Base-by-base conservation (phyloP, 108 stramenopile species). In the Bacterosira constricta region DNA sequence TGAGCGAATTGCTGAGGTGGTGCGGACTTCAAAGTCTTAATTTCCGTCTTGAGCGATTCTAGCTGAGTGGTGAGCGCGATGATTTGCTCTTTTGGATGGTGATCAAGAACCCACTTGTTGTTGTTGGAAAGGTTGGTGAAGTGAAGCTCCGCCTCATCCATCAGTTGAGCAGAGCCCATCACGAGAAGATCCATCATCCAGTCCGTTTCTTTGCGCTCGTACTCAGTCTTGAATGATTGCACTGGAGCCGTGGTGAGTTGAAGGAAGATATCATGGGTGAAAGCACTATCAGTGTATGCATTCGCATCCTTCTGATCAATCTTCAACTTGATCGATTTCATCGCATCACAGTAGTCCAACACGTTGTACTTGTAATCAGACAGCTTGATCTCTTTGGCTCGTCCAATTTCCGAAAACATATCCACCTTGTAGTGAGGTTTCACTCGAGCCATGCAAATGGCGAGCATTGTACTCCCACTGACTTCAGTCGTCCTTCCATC, bases 241-340 rank as follows among this genome's bases (percentile, higher is more conserved):
- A 53, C 26, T 10, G 29, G 27, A 15, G 23, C 52, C 25, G 25
- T 2, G 15, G 15, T 25, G 27, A 53, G 52, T 30, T 53, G 52
- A 25, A 27, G 3, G 9, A 53, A 53, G 29, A 53, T 3, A 9
- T 53, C 52, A 15, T 27, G 23, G 1, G 29, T 27, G 29, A 30
- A 53, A 30, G 52, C 52, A 1, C 29, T 6, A 13, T 53, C 52
- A 10, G 52, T 53, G 29, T 53, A 53, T 30, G 52, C 52, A 8
- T 6, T 53, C 15, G 52, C 29, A 53, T 53, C 52, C 52, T 53
- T 53, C 29, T 30, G 27, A 30, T 53, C 52, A 27, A 53, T 53
- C n/a, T 27, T 15, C 15, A 53, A 15, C 29, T 53, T 53, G 26
- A 27, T 5, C 15, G 15, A 1, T 10, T 53, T 53, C 6, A 53